Evolutionary conservation across 208 protist genomes (phyloP), one percentile per base, ranked within the genome.

Genomic region (Trypanosoma brucei): DNA sequence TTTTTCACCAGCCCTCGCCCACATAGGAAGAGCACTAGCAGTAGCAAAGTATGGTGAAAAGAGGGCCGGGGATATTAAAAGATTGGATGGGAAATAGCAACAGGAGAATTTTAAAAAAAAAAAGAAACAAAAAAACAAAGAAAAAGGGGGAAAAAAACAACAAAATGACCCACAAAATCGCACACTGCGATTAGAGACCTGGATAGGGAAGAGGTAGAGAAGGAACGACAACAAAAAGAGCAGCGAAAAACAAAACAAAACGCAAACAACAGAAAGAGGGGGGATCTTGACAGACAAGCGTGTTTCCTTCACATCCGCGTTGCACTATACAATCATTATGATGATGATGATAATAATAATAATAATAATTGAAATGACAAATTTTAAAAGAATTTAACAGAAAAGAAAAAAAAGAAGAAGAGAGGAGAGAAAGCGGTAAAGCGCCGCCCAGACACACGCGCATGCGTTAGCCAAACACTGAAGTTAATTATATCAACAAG

Each of bases 101-200:
- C 3, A 22, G 51, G 3, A 7, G 35, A 33, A 56, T 22, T 38
- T 55, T 3, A 60, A 58, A 72, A 56, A 62, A 79, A 63, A 58
- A 35, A 66, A 44, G n/a, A 42, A 38, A 50, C 31, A 35, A 59
- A 2, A 46, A 55, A 64, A 71, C 52, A 66, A 57, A 65, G 62
- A 64, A 64, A 65, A 30, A 62, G 68, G n/a, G 5, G n/a, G 42
- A 70, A 63, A 36, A 52, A 61, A 61, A 67, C 50, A 52, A 52
- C 55, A 68, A 51, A 72, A 48, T 34, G 34, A 67, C 61, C 73
- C 38, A 72, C 46, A 69, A 68, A 76, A 14, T 34, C 58, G 56
- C 34, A 14, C 55, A 11, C 11, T 6, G 6, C 42, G 42, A 46
- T 46, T 46, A 46, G 42, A 46, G 8, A 36, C 11, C 45, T 45